Base-by-base conservation (phyloP, 805 yeast genomes). In the Metschnikowia kofuensis region DNA sequence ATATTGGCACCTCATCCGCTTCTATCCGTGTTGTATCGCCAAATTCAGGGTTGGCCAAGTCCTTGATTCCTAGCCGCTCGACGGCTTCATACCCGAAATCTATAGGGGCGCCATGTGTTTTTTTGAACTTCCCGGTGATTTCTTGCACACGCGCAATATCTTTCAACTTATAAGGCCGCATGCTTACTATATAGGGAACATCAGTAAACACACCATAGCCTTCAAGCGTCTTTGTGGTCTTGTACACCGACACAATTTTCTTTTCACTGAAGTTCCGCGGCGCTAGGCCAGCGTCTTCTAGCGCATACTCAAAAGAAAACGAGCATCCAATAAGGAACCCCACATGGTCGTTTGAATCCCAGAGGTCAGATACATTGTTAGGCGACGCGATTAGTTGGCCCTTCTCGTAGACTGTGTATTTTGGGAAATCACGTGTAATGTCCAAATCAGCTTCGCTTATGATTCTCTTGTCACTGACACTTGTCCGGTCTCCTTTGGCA, bases 261-360 rank as follows among this genome's bases (percentile, higher is more conserved):
- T 35, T 47, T 7, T 31, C n/a, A 8, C 36, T 9, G 1, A 51
- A 41, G 40, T 70, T 63, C 40, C 61, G 60, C 1, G 73, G 67
- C 2, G 61, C 45, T 5, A 70, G 54, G 0, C 72, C 71, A 11
- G 61, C 62, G 27, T 50, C 48, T 14, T 49, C 46, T 27, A 73
- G 57, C 2, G 68, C 74, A 21, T 55, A 50, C 49, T 73, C 77
- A 51, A 73, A 73, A 2, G 75, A 69, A 47, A 57, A 70, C 1
- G 76, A 72, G 49, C 77, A 73, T 13, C 77, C 77, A 29, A 73
- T 66, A 13, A 73, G 49, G 44, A 73, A 73, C 7, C 74, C 77
- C n/a, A 71, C 68, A 48, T 71, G 65, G 26, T 58, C 60, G 2
- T 53, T 52, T 8, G 27, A 12, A 1, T 58, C 51, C 76, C 76